phyloP scores from a whole-genome alignment of 805 yeast genomes.

The Vanderwaltozyma verrucispora region DNA sequence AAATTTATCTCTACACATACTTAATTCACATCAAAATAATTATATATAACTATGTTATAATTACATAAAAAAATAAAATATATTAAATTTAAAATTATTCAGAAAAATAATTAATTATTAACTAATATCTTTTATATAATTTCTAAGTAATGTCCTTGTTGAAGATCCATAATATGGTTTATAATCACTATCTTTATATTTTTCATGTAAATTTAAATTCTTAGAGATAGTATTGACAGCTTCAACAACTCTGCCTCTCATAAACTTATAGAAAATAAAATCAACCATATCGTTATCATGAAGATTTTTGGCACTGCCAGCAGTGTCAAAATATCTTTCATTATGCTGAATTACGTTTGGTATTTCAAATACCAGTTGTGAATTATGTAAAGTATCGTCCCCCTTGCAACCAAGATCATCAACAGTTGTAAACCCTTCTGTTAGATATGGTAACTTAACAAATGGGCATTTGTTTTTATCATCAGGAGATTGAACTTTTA shows the following conservation, averaged over 20 bases:
- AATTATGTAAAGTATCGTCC: conserved; percentile 67
- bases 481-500: not conserved
- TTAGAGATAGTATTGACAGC: conserved; percentile 30
- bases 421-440: conserved; percentile 67
- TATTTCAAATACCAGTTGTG: conserved; percentile 46
- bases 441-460: conserved; percentile 19
- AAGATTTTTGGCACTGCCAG: not conserved
- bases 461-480: conserved; percentile 17
- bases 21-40: not conserved
- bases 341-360: conserved; percentile 68
- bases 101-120: not conserved
- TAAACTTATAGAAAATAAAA: conserved; percentile 70
- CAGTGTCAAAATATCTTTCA: conserved; percentile 4
- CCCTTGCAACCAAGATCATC: conserved; percentile 86
- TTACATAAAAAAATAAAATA: not conserved
- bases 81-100: not conserved
- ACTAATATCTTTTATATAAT: conserved; percentile 16
- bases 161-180: conserved; percentile 32
- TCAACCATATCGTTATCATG: conserved; percentile 37
- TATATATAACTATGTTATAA: not conserved
- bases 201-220: conserved; percentile 11
- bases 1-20: not conserved
- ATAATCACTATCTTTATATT: conserved; percentile 30
- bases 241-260: conserved; percentile 40
- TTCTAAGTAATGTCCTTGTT: conserved; percentile 37